Percentiles rank a stretch among this genome's conserved stretches.
Evolutionary conservation across 2,329 filamentous ascomycete genomes (phyloP).

Genomic region (Helminthosporium solani): DNA sequence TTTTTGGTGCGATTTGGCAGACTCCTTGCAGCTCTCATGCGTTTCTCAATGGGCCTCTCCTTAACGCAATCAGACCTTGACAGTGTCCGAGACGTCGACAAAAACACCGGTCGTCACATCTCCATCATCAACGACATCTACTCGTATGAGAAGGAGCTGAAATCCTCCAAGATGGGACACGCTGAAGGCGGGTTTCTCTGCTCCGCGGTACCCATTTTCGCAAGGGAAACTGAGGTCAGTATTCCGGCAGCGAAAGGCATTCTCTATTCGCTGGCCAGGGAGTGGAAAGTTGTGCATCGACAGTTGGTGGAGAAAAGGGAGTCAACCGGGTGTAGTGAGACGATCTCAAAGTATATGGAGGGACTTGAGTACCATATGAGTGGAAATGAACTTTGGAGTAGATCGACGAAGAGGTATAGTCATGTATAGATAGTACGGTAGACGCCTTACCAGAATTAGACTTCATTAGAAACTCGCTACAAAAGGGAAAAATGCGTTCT

Average conservation of each 20-base stretch:
- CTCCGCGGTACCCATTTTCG: conserved; percentile 34
- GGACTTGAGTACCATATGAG: conserved; percentile 40
- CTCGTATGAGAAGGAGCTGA: conserved; percentile 45
- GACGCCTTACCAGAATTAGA: too few relatives aligned
- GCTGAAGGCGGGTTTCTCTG: conserved; percentile 35
- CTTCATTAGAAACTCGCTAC: too few relatives aligned
- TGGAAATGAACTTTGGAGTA: conserved; percentile 39
- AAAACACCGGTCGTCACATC: conserved; percentile 43
- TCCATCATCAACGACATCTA: conserved; percentile 48
- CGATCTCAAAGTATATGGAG: conserved; percentile 25
- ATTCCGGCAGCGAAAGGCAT: conserved; percentile 29
- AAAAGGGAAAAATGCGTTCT: too few relatives aligned
- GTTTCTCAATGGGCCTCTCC: conserved; percentile 40
- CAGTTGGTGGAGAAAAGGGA: conserved; percentile 8
- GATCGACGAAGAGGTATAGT: conserved; percentile 22
- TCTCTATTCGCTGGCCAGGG: conserved; percentile 32
- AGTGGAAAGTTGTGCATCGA: conserved; percentile 35
- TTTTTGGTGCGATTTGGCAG: too few relatives aligned
- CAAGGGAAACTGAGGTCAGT: conserved; percentile 23
- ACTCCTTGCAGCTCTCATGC: conserved; percentile 47
- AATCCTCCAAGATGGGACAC: conserved; percentile 9
- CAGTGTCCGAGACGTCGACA: conserved; percentile 27
- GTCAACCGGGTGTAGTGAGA: background rate
- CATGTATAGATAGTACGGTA: too few relatives aligned
- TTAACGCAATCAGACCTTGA: conserved; percentile 30